Conservation (phyloP, 805 yeast genomes). For the Spathaspora hagerdaliae region DNA sequence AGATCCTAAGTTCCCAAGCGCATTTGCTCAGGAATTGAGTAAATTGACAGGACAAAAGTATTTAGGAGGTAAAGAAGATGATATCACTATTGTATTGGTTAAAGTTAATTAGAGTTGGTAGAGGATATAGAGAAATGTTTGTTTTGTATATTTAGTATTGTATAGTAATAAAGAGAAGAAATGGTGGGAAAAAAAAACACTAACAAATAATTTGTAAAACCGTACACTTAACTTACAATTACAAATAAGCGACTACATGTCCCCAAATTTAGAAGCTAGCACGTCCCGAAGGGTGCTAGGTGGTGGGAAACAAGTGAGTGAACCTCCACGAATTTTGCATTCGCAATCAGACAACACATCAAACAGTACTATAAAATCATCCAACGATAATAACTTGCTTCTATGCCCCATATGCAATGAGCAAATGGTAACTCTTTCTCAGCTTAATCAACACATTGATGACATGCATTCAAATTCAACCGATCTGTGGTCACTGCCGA, state of each 20-base stretch:
- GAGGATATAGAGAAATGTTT: too few relatives aligned
- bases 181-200: neutral
- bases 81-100: conserved; percentile 78
- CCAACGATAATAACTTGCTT: too few relatives aligned
- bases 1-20: conserved; percentile 74
- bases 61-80: conserved; percentile 94
- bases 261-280: too few relatives aligned
- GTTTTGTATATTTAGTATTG: neutral
- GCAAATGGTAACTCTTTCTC: conserved; percentile 47
- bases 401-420: conserved; percentile 72
- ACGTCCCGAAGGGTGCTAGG: too few relatives aligned
- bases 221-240: too few relatives aligned
- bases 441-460: conserved; percentile 70
- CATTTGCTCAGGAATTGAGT: conserved; percentile 76
- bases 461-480: conserved; percentile 44
- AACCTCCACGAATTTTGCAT: conserved; percentile 1
- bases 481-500: neutral
- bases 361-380: neutral
- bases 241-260: too few relatives aligned
- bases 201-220: too few relatives aligned
- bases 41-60: conserved; percentile 63
- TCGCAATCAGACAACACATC: neutral
- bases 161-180: neutral
- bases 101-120: conserved; percentile 38
- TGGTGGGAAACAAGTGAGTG: neutral